A percentile compares a stretch with the other conserved stretches of the same genome.
Evolutionary conservation across 352 stramenopile species (phyloP).

Genomic region (Halophytophthora batemanensis): DNA sequence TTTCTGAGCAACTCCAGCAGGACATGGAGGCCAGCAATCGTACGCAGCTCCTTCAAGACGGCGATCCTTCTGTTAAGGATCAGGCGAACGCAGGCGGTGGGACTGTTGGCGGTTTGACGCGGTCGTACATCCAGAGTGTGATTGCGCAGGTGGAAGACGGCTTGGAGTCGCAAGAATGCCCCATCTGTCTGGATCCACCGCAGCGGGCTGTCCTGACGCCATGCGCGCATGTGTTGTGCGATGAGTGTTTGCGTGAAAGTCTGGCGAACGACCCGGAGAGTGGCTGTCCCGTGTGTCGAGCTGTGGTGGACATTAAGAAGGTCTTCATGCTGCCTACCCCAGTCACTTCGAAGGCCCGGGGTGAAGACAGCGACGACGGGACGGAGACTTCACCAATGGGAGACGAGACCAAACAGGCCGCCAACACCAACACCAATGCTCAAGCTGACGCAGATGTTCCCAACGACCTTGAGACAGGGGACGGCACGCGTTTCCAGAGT

Average conservation of each 20-base stretch:
- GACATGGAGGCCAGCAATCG: constrained; percentile 39
- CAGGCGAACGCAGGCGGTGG: background rate
- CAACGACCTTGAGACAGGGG: constrained; percentile 6
- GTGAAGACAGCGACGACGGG: constrained; percentile 1
- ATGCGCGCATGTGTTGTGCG: constrained; percentile 85
- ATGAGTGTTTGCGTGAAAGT: constrained; percentile 64
- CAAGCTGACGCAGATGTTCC: background rate
- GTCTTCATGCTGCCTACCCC: constrained; percentile 48
- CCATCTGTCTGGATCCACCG: constrained; percentile 80
- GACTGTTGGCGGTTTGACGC: constrained; percentile 23
- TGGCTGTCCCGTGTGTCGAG: constrained; percentile 76
- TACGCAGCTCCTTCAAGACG: constrained; percentile 9
- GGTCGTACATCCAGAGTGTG: constrained; percentile 67
- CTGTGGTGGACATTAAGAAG: constrained; percentile 54
- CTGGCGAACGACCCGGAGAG: constrained; percentile 53
- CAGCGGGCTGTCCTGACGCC: constrained; percentile 70
- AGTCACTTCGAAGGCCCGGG: constrained; percentile 10
- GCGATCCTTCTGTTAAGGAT: background rate
- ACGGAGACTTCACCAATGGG: background rate
- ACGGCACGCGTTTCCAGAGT: constrained; percentile 48
- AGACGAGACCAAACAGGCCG: background rate
- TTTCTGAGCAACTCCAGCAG: constrained; percentile 46
- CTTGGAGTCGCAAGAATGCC: constrained; percentile 78
- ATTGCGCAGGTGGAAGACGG: constrained; percentile 79
- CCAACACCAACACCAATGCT: background rate